Percentiles rank a stretch among this genome's conserved stretches.
Conservation (phyloP, 208 protist species). For the Cochliopodium minus region DNA sequence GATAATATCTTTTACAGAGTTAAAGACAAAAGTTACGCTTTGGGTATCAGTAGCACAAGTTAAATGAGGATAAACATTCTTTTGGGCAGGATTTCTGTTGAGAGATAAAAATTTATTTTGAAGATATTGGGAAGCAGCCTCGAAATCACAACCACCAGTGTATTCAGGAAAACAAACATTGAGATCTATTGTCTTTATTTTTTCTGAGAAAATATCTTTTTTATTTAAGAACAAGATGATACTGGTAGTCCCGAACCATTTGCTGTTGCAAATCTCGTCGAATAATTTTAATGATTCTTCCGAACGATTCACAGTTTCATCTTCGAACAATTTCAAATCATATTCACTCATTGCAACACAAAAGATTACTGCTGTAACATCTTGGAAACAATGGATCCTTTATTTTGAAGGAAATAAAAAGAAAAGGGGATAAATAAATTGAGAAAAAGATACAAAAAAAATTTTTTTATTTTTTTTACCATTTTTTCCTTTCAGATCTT, state of each 20-base stretch:
- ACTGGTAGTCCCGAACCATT: slow-evolving; percentile 3
- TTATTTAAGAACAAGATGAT: slow-evolving; percentile 22
- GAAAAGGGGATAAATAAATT: too few species aligned
- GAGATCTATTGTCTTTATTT: slow-evolving; percentile 11
- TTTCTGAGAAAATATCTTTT: slow-evolving; percentile 19
- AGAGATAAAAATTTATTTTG: background rate
- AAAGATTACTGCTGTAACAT: slow-evolving; percentile 21
- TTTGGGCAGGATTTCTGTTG: background rate
- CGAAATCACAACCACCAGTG: slow-evolving; percentile 9
- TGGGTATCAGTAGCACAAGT: slow-evolving; percentile 18
- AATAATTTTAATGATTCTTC: slow-evolving; percentile 14
- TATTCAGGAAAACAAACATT: slow-evolving; percentile 10
- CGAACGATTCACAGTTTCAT: slow-evolving; percentile 21
- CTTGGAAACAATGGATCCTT: slow-evolving; percentile 16
- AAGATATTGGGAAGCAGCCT: slow-evolving; percentile 10
- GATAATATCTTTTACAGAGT: slow-evolving; percentile 40
- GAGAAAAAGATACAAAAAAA: background rate
- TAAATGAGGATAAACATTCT: slow-evolving; percentile 15
- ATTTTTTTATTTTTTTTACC: background rate
- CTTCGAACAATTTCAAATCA: slow-evolving; percentile 36
- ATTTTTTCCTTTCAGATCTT: slow-evolving; percentile 20
- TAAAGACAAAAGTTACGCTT: slow-evolving; percentile 11
- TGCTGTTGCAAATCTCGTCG: slow-evolving; percentile 13
- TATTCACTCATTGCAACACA: slow-evolving; percentile 17
- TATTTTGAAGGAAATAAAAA: background rate